Evolutionary conservation across 2,329 filamentous ascomycete species (phyloP), one percentile per base, ranked within the genome.

Genomic region (Fusarium torulosum): DNA sequence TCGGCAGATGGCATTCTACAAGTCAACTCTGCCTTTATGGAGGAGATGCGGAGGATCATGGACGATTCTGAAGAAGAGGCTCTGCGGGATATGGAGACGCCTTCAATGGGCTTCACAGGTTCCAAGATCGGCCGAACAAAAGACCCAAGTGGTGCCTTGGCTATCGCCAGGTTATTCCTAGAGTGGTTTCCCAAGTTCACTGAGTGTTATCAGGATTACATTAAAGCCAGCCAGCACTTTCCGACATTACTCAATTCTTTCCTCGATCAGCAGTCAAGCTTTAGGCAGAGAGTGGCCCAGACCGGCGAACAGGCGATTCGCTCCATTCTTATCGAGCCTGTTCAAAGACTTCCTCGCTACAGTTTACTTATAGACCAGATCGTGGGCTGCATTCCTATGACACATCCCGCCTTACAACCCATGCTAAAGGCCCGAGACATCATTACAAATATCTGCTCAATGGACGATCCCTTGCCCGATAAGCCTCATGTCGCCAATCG

Each of bases 361-460:
- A 97, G 93, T 74, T 84, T 99, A 35, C 91, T 98, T 75, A 98
- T 99, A 72, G 96, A 99, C 80, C 94, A 96, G 74, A 97, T 99
- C 75, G 88, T 96, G 46, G 89, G 90, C 69, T 94, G 91, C 63
- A 85, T 98, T 19, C 94, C 95, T 6, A 88, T 94, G 50, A 89
- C 91, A 10, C 94, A 98, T 76, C 92, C 94, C 4, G 94, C 94
- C 1, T 84, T 97, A 53, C 90, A 91, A 69, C 85, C 86, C 4
- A 90, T 99, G 80, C 86, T 97, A 41, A 94, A 93, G 75, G 94
- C 96, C 1, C 87, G 95, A 69, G 96, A 98, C 76, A 92, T 97
- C 53, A 94, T 99, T 69, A 94, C 94, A 20, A 96, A 97, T 53
- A 99, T 99, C 42, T 99, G 96, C 79, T 96, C 95, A 17, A 90